Percentiles rank a stretch among this genome's conserved stretches.
Conservation (phyloP, 371 early-diverging fungal genomes). For the Mortierella sp. region DNA sequence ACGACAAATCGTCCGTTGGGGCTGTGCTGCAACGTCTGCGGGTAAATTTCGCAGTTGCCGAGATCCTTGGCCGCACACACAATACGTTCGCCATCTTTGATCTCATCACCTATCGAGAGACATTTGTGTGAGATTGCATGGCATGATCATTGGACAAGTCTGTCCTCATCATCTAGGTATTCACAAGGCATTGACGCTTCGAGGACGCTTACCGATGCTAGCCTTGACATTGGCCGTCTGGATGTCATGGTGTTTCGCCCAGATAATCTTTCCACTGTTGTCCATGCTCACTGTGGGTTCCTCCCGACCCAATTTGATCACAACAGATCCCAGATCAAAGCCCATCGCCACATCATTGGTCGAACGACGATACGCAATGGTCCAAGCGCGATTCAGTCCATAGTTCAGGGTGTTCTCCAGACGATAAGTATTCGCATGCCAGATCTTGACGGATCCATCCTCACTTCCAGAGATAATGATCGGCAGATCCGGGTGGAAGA, state of each 20-base stretch:
- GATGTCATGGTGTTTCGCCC: conserved; percentile 97
- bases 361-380: conserved; percentile 86
- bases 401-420: conserved; percentile 96
- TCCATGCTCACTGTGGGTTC: conserved; percentile 99
- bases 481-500: conserved; percentile 98
- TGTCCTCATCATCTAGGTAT: no score
- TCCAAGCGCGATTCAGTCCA: conserved; percentile 97
- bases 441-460: conserved; percentile 96
- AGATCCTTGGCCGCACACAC: conserved; percentile 90
- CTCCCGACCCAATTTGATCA: conserved; percentile 93
- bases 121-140: conserved; percentile 15
- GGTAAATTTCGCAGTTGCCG: conserved; percentile 97
- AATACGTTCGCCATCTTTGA: conserved; percentile 94
- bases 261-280: conserved; percentile 94
- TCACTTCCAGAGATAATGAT: conserved; percentile 97
- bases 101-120: conserved; percentile 62
- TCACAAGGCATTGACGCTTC: no score
- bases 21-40: conserved; percentile 94
- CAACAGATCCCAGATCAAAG: conserved; percentile 95
- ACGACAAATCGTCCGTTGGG: conserved; percentile 98
- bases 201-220: conserved; percentile 66
- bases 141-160: background rate
- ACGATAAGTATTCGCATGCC: conserved; percentile 98
- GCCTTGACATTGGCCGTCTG: conserved; percentile 94
- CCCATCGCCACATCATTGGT: conserved; percentile 94